A percentile compares a stretch with the other conserved stretches of the same genome.
These are phyloP conservation scores for Plantago major DNA, from an alignment of 257 asterid genomes.

Conservation along the genomic window DNA sequence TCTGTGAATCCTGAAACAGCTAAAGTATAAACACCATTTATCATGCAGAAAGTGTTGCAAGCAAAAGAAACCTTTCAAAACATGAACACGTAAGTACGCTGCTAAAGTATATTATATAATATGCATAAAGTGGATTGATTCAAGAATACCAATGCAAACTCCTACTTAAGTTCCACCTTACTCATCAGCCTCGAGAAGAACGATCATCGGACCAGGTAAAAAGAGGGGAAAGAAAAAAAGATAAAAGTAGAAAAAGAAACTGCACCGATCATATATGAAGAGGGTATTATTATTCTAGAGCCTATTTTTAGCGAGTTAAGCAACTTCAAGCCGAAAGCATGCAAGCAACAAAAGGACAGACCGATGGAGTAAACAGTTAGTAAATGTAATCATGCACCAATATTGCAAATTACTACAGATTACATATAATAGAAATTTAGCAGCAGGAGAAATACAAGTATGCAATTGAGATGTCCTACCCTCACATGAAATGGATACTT, in stretches of 20 bases:
- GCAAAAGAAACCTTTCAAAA: background rate
- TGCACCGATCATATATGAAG: slow-evolving; percentile 11
- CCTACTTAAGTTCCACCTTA: background rate
- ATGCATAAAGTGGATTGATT: background rate
- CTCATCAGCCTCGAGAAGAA: background rate
- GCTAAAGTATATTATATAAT: background rate
- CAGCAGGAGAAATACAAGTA: background rate
- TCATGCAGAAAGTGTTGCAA: background rate
- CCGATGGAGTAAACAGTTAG: background rate
- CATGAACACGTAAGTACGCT: background rate
- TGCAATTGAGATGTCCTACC: slow-evolving; percentile 31
- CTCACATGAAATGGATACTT: slow-evolving; percentile 33
- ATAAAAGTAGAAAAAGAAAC: background rate
- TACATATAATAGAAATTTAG: background rate
- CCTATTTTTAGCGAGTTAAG: background rate
- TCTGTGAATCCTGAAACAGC: background rate
- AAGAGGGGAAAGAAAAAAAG: no score
- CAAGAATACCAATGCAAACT: background rate
- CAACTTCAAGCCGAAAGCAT: slow-evolving; percentile 12
- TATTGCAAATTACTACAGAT: background rate
- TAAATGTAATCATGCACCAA: background rate
- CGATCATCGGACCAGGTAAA: background rate
- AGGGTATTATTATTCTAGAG: background rate
- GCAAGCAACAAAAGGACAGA: background rate
- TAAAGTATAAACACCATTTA: background rate